Conservation (phyloP, 805 yeast genomes). For the Hanseniaspora pseudoguilliermondii region DNA sequence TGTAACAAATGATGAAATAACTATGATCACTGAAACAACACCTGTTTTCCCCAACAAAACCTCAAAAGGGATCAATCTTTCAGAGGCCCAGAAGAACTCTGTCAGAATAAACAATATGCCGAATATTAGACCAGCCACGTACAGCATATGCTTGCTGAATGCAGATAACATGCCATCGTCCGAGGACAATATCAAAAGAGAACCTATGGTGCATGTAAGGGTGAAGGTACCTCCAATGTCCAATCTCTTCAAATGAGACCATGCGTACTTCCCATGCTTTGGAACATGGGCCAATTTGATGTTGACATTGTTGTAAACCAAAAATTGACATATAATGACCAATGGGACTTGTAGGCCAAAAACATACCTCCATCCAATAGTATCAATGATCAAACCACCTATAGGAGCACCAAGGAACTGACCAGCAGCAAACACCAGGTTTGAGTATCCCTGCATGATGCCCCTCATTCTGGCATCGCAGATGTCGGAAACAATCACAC, state of each 20-base stretch:
- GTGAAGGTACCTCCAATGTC: slow-evolving; percentile 57
- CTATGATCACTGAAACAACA: slow-evolving; percentile 38
- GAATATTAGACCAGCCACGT: slow-evolving; percentile 21
- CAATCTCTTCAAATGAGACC: slow-evolving; percentile 41
- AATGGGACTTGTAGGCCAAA: slow-evolving; percentile 41
- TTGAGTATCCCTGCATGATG: slow-evolving; percentile 69
- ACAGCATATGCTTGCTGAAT: slow-evolving; percentile 24
- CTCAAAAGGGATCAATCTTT: slow-evolving; percentile 49
- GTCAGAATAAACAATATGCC: slow-evolving; percentile 24
- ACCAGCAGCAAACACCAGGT: slow-evolving; percentile 62
- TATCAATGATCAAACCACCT: slow-evolving; percentile 48
- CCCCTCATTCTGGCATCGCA: slow-evolving; percentile 69
- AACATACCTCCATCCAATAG: slow-evolving; percentile 53
- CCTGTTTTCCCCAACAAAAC: slow-evolving; percentile 44
- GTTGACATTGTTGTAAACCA: slow-evolving; percentile 28
- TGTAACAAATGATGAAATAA: slow-evolving; percentile 32
- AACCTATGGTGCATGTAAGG: slow-evolving; percentile 42
- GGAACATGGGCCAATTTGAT: slow-evolving; percentile 38
- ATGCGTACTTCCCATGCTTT: slow-evolving; percentile 36
- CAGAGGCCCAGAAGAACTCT: slow-evolving; percentile 29
- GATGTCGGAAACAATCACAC: slow-evolving; percentile 65
- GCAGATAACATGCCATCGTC: slow-evolving; percentile 32
- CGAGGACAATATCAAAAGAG: slow-evolving; percentile 37
- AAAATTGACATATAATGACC: slow-evolving; percentile 28
- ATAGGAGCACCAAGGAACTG: slow-evolving; percentile 57